These are phyloP conservation scores for Candida ulmi DNA, from an alignment of 805 yeast genomes.

Conservation along the genomic window DNA sequence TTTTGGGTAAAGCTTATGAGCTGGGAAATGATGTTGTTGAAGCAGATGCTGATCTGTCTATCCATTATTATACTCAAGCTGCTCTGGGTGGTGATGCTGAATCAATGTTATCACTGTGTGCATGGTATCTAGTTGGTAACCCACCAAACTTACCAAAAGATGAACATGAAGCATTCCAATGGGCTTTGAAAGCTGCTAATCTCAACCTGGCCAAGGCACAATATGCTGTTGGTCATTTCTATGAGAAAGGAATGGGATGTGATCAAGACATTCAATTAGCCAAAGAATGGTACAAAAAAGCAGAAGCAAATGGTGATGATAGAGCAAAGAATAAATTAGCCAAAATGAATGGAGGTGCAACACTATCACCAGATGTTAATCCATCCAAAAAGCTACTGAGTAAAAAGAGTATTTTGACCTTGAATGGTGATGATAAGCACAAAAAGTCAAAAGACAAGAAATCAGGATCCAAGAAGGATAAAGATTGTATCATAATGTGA, in stretches of 20 bases:
- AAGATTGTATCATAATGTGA: conserved; percentile 20
- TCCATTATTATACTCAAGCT: conserved; percentile 89
- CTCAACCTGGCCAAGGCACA: conserved; percentile 77
- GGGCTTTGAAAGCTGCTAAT: conserved; percentile 88
- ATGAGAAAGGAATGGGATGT: conserved; percentile 86
- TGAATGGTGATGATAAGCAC: conserved; percentile 5
- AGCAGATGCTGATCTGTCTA: conserved; percentile 75
- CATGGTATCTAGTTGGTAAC: conserved; percentile 93
- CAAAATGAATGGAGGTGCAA: conserved; percentile 2
- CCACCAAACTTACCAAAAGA: conserved; percentile 77
- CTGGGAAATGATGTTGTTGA: conserved; percentile 61
- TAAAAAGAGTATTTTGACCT: conserved; percentile 1
- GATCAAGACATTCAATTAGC: conserved; percentile 51
- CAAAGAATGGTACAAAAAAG: conserved; percentile 68
- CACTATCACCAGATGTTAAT: too few relatives aligned
- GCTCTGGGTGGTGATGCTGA: conserved; percentile 84
- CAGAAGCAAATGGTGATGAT: conserved; percentile 56
- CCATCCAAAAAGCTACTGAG: not conserved
- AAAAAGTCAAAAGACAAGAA: conserved; percentile 6
- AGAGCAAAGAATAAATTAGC: conserved; percentile 38
- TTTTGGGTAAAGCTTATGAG: conserved; percentile 82
- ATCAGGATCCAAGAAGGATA: conserved; percentile 9
- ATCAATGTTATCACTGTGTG: conserved; percentile 90
- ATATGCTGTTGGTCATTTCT: conserved; percentile 76
- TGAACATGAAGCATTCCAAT: conserved; percentile 82